Base-by-base conservation (phyloP, 1,284 basidiomycete genomes). In the Kwoniella shivajii region DNA sequence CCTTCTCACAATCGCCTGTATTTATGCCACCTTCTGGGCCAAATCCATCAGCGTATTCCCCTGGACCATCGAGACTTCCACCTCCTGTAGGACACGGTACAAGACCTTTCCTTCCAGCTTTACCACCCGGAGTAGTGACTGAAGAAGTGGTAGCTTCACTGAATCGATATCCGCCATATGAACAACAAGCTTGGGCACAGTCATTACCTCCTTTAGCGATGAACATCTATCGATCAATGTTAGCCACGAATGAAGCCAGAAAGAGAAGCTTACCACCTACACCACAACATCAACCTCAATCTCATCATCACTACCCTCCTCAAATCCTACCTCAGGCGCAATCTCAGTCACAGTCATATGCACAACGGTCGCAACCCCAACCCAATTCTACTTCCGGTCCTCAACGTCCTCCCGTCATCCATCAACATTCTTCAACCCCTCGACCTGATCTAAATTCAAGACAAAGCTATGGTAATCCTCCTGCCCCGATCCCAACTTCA, bases 71-170 rank as follows among this genome's bases (percentile, higher is more conserved):
- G n/a, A 26, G 36, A 37, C 47, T 41, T 16, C 46, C 48, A 47
- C 47, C 33, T 22, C 49, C 37, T 13, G 49, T 27, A 18, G 30
- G n/a, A 29, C 44, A 58, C 14, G 22, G 43, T 14, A 50, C 50
- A 2, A 24, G 38, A 18, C 31, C 59, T 6, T 73, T 65, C 57
- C 65, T 72, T 11, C 69, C 72, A 2, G 67, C 71, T 18, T 58
- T 78, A 16, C 75, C 73, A 0, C 66, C 60, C 13, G 72, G 73
- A 10, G 63, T 73, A 22, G 71, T 76, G 14, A 75, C 69, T 3
- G 74, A 74, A 39, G 74, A 76, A 33, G 64, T 78, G 7, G 76
- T 76, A 0, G 64, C 71, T 11, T 68, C 65, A 1, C 62, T 78
- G 3, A 57, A 64, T 22, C 65, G 69, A 49, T 78, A 78, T 54